phyloP scores from a whole-genome alignment of 2,329 filamentous ascomycete genomes.

The Penicillium freii region DNA sequence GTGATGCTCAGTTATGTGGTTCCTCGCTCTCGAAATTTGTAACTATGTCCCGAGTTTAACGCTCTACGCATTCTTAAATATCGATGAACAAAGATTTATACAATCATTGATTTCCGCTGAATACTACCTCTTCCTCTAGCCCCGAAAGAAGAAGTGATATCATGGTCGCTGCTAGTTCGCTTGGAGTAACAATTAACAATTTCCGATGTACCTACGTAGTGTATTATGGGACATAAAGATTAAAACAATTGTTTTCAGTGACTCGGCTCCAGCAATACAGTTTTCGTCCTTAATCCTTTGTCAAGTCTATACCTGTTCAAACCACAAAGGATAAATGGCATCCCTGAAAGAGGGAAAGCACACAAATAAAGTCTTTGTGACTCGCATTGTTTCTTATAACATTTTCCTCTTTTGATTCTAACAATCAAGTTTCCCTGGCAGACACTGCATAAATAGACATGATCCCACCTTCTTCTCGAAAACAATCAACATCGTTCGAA shows the following conservation, averaged over 20 bases:
- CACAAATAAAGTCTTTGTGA: not conserved
- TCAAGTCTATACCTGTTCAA: not conserved
- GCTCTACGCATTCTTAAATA: not conserved
- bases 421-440: not conserved
- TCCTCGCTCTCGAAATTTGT: not conserved
- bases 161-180: too few relatives aligned
- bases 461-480: not conserved
- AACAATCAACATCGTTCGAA: not conserved
- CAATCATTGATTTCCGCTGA: too few relatives aligned
- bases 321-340: not conserved
- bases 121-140: too few relatives aligned
- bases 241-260: not conserved
- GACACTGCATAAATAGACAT: not conserved
- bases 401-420: not conserved
- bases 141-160: too few relatives aligned
- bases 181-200: not conserved
- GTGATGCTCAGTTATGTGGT: not conserved
- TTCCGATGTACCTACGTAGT: not conserved
- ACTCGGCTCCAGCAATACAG: slow-evolving; percentile 27
- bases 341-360: not conserved
- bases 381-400: not conserved
- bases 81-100: not conserved
- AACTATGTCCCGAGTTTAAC: not conserved
- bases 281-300: not conserved
- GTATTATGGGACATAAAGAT: too few relatives aligned